phyloP scores from a whole-genome alignment of 1,284 basidiomycete genomes.

The Coniophora puteana region DNA sequence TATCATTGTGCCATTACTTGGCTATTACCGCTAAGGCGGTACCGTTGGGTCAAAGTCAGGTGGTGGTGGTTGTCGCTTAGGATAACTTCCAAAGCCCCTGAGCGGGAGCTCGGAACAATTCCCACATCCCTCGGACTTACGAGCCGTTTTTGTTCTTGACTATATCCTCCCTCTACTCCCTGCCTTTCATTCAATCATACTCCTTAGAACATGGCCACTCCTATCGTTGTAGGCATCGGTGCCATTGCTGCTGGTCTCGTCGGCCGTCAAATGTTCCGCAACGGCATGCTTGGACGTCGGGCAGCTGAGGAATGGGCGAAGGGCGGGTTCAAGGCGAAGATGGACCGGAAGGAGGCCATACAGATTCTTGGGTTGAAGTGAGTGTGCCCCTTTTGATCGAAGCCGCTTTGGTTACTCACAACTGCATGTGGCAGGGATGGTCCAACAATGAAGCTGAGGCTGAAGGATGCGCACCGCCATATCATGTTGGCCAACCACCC shows the following conservation, averaged over 20 bases:
- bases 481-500: slow-evolving; percentile 97
- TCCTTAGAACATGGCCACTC: slow-evolving; percentile 58
- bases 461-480: slow-evolving; percentile 89
- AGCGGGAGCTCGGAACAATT: no score
- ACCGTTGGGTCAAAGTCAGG: no score
- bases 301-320: slow-evolving; percentile 85
- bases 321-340: slow-evolving; percentile 94
- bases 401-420: slow-evolving; percentile 6
- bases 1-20: no score
- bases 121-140: no score
- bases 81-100: no score
- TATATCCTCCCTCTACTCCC: no score
- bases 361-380: slow-evolving; percentile 91
- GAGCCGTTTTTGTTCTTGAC: no score
- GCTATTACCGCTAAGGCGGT: no score
- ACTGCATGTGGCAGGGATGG: slow-evolving; percentile 55
- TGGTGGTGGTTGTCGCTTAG: no score
- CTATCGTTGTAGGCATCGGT: slow-evolving; percentile 73
- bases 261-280: slow-evolving; percentile 65
- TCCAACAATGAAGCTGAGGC: slow-evolving; percentile 59
- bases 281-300: slow-evolving; percentile 52
- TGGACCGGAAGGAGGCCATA: slow-evolving; percentile 94
- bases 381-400: slow-evolving; percentile 29
- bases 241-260: slow-evolving; percentile 79
- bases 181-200: no score